These are phyloP conservation scores for Senna tora DNA, from an alignment of 306 rosid species.

Conservation along the genomic window DNA sequence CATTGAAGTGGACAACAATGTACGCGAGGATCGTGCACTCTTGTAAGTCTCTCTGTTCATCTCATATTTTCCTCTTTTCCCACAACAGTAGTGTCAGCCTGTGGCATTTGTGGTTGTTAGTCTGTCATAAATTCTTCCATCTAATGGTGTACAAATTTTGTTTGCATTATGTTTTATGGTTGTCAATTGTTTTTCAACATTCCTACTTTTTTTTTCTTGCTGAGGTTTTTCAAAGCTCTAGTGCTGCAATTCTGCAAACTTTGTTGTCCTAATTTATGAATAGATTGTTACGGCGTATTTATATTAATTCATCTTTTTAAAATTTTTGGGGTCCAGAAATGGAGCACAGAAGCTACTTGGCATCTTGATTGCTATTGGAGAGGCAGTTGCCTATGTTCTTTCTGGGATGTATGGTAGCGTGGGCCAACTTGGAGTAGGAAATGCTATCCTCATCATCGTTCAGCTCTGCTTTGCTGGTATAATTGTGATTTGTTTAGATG, in stretches of 20 bases:
- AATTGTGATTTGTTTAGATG: constrained; percentile 93
- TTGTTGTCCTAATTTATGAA: background rate
- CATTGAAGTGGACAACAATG: constrained; percentile 91
- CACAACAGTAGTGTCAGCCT: constrained; percentile 1
- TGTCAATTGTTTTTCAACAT: constrained; percentile 1
- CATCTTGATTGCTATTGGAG: constrained; percentile 90
- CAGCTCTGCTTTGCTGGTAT: constrained; percentile 97
- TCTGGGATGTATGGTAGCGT: constrained; percentile 98
- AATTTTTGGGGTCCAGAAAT: constrained; percentile 49
- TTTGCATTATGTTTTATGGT: background rate
- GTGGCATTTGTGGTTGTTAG: constrained; percentile 19
- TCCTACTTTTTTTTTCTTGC: background rate
- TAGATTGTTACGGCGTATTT: background rate
- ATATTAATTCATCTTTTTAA: constrained; percentile 10
- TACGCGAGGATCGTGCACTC: constrained; percentile 94
- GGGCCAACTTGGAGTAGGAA: constrained; percentile 97
- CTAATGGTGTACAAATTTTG: constrained; percentile 7
- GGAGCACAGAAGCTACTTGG: constrained; percentile 95
- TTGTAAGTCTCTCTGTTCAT: constrained; percentile 55
- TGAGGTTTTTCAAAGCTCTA: constrained; percentile 1
- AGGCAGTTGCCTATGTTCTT: constrained; percentile 97
- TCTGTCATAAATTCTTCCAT: constrained; percentile 19
- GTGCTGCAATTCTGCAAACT: background rate
- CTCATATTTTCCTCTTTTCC: background rate
- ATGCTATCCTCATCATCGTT: constrained; percentile 85